phyloP scores from a whole-genome alignment of 345 rosid species.

The Populus ilicifolia region DNA sequence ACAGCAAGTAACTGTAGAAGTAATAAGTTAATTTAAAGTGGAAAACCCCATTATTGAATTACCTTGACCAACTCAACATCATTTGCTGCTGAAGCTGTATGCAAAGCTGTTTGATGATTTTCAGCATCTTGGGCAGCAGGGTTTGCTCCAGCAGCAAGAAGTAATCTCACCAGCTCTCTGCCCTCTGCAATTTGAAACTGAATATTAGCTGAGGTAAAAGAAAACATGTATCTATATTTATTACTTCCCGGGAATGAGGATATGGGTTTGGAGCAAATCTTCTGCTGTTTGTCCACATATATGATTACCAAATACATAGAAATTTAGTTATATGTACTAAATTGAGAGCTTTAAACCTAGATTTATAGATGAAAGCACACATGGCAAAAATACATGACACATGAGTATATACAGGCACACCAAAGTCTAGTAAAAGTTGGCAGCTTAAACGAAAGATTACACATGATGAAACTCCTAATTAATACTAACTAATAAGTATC shows the following conservation, averaged over 20 bases:
- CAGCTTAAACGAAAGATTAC: too few species aligned
- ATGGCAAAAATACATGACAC: too few species aligned
- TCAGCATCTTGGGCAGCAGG: conserved; percentile 81
- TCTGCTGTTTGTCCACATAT: not conserved
- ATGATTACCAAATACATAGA: not conserved
- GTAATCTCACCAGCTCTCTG: conserved; percentile 70
- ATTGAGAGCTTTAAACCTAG: not conserved
- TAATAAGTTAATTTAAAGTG: not conserved
- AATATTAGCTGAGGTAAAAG: too few species aligned
- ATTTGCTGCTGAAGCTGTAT: conserved; percentile 89
- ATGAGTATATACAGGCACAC: too few species aligned
- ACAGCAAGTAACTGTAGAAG: too few species aligned
- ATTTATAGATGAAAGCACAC: too few species aligned
- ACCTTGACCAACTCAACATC: conserved; percentile 86
- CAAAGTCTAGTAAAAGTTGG: too few species aligned
- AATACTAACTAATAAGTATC: too few species aligned
- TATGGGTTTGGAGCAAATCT: not conserved
- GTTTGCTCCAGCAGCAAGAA: conserved; percentile 94
- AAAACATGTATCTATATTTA: too few species aligned
- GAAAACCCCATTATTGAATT: conserved; percentile 21
- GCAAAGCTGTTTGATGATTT: conserved; percentile 87
- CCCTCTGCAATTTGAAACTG: conserved; percentile 58
- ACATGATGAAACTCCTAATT: too few species aligned
- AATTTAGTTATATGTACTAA: not conserved
- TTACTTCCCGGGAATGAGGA: not conserved